Conservation (phyloP, 345 rosid species). For the Syzygium aqueum region DNA sequence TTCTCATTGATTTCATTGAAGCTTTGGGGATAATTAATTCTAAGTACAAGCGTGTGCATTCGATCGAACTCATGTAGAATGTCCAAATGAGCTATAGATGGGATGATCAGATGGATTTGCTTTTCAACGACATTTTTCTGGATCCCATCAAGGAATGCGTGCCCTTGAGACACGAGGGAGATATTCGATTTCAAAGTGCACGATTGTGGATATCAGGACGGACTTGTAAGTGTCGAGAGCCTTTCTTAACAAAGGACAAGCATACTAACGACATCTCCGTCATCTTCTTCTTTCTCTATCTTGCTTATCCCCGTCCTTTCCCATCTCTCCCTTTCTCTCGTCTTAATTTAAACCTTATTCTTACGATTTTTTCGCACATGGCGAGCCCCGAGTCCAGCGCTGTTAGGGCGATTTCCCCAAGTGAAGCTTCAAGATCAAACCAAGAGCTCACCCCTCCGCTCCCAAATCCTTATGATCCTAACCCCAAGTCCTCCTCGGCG, state of each 20-base stretch:
- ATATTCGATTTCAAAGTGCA: background rate
- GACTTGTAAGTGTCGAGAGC: background rate
- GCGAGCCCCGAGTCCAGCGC: background rate
- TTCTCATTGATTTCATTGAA: background rate
- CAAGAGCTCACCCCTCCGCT: background rate
- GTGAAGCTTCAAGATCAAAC: background rate
- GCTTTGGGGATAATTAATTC: background rate
- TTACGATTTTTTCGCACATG: background rate
- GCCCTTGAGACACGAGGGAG: background rate
- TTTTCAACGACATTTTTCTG: background rate
- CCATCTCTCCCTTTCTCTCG: background rate
- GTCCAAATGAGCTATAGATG: background rate
- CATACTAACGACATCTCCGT: background rate
- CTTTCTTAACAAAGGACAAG: background rate
- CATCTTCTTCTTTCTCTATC: background rate
- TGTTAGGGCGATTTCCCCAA: background rate
- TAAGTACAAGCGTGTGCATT: background rate
- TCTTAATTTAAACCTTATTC: background rate
- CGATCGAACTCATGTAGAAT: background rate
- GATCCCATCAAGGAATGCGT: background rate
- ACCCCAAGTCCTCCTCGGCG: rapidly evolving
- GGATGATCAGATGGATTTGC: background rate
- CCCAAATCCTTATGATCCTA: background rate
- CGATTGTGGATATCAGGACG: background rate
- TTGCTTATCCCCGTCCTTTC: background rate